These are phyloP conservation scores for Penicillium turbatum DNA, from an alignment of 495 filamentous ascomycete species.

Conservation along the genomic window DNA sequence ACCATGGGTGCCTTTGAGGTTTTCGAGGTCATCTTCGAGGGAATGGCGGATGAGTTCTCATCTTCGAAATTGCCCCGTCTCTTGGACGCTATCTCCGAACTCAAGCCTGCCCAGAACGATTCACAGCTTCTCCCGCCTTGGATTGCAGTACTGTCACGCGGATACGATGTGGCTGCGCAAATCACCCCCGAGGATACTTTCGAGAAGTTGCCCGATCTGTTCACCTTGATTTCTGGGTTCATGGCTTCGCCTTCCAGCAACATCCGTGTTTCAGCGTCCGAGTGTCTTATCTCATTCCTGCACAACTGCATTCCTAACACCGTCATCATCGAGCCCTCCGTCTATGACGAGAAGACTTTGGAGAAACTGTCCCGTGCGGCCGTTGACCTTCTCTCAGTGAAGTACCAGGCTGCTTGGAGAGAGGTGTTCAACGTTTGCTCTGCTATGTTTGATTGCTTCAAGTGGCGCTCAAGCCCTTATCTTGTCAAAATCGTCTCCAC, in stretches of 20 bases:
- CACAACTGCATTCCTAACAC: slow-evolving; percentile 77
- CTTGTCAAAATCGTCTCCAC: slow-evolving; percentile 66
- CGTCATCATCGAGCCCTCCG: slow-evolving; percentile 78
- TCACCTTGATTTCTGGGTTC: slow-evolving; percentile 70
- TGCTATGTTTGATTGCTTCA: slow-evolving; percentile 81
- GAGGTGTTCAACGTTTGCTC: slow-evolving; percentile 88
- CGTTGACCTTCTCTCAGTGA: slow-evolving; percentile 71
- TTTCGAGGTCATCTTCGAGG: slow-evolving; percentile 91
- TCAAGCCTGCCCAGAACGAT: slow-evolving; percentile 86
- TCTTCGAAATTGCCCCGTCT: slow-evolving; percentile 85
- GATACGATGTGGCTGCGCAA: slow-evolving; percentile 88
- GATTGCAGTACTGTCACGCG: slow-evolving; percentile 91
- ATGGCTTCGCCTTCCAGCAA: slow-evolving; percentile 84
- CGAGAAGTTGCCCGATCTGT: slow-evolving; percentile 76
- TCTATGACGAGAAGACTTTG: slow-evolving; percentile 81
- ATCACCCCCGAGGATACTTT: slow-evolving; percentile 83
- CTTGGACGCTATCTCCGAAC: slow-evolving; percentile 79
- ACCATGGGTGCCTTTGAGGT: slow-evolving; percentile 94
- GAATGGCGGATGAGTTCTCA: slow-evolving; percentile 79
- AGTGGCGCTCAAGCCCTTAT: slow-evolving; percentile 76
- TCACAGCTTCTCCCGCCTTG: slow-evolving; percentile 90
- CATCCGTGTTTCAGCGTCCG: slow-evolving; percentile 87
- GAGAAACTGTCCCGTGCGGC: slow-evolving; percentile 66
- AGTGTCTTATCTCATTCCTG: slow-evolving; percentile 89
- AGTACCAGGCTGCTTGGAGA: slow-evolving; percentile 91